Conservation (phyloP, 441 rosid genomes). For the Populus hybrid region DNA sequence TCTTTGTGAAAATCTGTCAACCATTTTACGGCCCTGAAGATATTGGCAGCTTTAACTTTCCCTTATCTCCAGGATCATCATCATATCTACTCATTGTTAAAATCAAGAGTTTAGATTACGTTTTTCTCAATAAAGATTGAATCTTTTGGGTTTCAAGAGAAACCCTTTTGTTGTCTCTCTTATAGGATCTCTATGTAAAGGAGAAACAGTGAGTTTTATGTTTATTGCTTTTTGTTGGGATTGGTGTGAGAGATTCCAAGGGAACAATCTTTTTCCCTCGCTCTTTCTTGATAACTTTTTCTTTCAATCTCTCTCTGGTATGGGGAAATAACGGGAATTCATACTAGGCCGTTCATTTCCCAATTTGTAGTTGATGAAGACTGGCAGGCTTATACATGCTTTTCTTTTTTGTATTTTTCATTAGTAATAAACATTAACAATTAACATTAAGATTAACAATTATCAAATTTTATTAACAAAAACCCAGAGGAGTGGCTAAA, state of each 20-base stretch:
- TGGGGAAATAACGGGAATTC: not conserved
- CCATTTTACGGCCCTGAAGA: constrained; percentile 26
- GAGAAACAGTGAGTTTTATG: not conserved
- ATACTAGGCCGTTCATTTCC: not conserved
- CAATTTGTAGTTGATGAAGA: not conserved
- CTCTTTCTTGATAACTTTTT: no score
- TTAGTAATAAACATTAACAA: no score
- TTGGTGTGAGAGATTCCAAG: not conserved
- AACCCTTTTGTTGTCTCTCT: no score
- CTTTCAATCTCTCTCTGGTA: not conserved
- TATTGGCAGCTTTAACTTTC: constrained; percentile 18
- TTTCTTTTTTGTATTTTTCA: no score
- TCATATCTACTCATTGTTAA: constrained; percentile 44
- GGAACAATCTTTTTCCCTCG: not conserved
- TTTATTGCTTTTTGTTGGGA: not conserved
- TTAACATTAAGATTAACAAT: no score
- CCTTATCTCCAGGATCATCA: constrained; percentile 38
- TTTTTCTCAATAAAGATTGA: not conserved
- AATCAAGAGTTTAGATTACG: not conserved
- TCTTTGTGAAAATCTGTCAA: constrained; percentile 67
- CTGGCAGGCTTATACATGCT: no score
- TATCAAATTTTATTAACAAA: no score
- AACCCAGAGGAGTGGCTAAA: no score
- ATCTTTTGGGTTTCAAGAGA: no score
- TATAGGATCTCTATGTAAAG: not conserved